Conservation (phyloP, 441 rosid genomes). For the Erodium texanum region DNA sequence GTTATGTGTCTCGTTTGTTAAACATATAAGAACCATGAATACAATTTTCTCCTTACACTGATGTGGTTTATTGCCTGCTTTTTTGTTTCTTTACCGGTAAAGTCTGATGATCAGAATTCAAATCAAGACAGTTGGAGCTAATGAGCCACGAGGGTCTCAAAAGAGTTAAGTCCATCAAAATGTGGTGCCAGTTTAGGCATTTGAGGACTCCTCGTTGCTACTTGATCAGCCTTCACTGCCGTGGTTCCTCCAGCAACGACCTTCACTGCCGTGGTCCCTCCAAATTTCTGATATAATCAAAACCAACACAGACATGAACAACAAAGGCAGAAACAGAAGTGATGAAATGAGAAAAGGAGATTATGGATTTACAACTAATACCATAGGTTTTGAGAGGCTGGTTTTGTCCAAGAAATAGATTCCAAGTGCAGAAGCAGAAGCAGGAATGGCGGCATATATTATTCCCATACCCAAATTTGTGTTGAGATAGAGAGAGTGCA, state of each 20-base stretch:
- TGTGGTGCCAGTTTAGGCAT: conserved; percentile 33
- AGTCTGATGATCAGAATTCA: too few species aligned
- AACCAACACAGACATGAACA: too few species aligned
- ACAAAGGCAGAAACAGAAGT: too few species aligned
- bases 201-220: background rate
- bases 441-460: conserved; percentile 17
- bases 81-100: too few species aligned
- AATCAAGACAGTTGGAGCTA: background rate
- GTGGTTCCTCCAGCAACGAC: too few species aligned
- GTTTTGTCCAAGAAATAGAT: conserved; percentile 18
- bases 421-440: conserved; percentile 24
- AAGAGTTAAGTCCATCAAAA: conserved; percentile 32
- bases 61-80: background rate
- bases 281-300: conserved; percentile 14
- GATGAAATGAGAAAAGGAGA: too few species aligned
- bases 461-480: conserved; percentile 19
- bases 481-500: background rate
- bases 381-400: conserved; percentile 17
- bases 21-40: background rate
- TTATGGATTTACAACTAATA: background rate
- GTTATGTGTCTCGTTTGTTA: too few species aligned
- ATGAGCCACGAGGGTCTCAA: conserved; percentile 28
- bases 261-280: background rate
- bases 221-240: background rate
- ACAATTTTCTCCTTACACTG: background rate